A percentile compares a stretch with the other conserved stretches of the same genome.
Conservation (phyloP, 2,329 filamentous ascomycete species). For the Aspergillus puulaauensis region DNA sequence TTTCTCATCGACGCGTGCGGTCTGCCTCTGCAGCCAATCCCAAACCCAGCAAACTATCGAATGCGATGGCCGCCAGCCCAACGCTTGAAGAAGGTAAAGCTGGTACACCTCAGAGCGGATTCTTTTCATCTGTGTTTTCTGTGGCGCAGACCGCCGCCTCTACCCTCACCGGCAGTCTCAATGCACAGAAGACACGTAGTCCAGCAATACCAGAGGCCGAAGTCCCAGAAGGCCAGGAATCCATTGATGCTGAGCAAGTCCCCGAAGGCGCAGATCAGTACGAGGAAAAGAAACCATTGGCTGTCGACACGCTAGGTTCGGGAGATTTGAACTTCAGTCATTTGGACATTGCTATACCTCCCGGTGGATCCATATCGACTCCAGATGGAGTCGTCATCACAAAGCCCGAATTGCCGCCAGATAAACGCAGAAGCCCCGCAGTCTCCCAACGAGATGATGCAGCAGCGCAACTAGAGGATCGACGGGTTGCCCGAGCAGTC, state of each 20-base stretch:
- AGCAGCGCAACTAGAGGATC: conserved; percentile 58
- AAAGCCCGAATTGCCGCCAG: conserved; percentile 30
- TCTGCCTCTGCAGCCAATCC: conserved; percentile 54
- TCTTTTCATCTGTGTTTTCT: conserved; percentile 92
- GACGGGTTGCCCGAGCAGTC: conserved; percentile 59
- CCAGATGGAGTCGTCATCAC: conserved; percentile 39
- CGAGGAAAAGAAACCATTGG: conserved; percentile 63
- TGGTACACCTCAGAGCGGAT: conserved; percentile 57
- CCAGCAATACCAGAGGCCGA: conserved; percentile 31
- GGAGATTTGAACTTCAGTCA: conserved; percentile 89
- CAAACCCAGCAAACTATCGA: conserved; percentile 84
- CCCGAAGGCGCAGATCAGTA: conserved; percentile 22
- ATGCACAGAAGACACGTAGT: conserved; percentile 47
- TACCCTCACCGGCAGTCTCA: conserved; percentile 66
- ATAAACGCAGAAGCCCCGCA: conserved; percentile 38
- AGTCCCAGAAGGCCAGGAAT: conserved; percentile 28
- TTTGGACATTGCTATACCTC: conserved; percentile 64
- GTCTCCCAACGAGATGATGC: conserved; percentile 49
- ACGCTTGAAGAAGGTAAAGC: conserved; percentile 64
- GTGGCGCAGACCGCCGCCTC: conserved; percentile 90
- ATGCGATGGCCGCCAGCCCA: conserved; percentile 69
- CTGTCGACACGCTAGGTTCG: conserved; percentile 83
- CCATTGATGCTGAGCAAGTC: conserved; percentile 28
- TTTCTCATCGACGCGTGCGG: conserved; percentile 65
- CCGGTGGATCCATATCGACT: conserved; percentile 36